Evolutionary conservation across 2,329 filamentous ascomycete species (phyloP), one percentile per base, ranked within the genome.

Genomic region (Bisporella sp.): DNA sequence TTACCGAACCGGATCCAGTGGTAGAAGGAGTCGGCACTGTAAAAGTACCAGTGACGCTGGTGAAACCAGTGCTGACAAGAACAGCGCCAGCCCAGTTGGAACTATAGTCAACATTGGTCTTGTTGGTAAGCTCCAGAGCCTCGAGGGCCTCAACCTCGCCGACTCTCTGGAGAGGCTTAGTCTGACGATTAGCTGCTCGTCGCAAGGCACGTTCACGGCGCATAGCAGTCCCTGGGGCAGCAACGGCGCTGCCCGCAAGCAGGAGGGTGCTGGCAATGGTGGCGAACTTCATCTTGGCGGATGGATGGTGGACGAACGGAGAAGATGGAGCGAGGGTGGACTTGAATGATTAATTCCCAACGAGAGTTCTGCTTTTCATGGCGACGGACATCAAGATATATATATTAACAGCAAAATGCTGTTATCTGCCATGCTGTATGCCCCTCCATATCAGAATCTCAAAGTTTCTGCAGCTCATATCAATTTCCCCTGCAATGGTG

Each of bases 31-130:
- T 69, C 2, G 78, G 79, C 5, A 81, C 72, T 1, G 68, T 74
- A 64, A 82, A 77, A 11, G 73, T 72, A 13, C 71, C 78, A 4
- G 71, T 71, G 29, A 79, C 78, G n/a, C 67, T 63, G 32, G 69
- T 79, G 65, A 75, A 81, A 48, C 71, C 72, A 6, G 68, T 71
- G 41, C 72, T 71, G 33, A 73, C 40, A 47, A 78, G 70, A 6
- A 81, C 75, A 1, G 76, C 76, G 33, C 80, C 80, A 6, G 78
- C 74, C 79, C 79, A 82, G 69, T 82, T 82, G 59, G 66, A 68
- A 52, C 68, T 73, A 67, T 81, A 81, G 31, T 71, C 57, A 30
- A 75, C 71, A 12, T 76, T 61, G 45, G 67, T 68, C 31, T 67
- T 70, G 58, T 69, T 70, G 40, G 62, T 66, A 21, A 21, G 21